Evolutionary conservation across 2,329 filamentous ascomycete genomes (phyloP).

Genomic region (Aspergillus versicolor): DNA sequence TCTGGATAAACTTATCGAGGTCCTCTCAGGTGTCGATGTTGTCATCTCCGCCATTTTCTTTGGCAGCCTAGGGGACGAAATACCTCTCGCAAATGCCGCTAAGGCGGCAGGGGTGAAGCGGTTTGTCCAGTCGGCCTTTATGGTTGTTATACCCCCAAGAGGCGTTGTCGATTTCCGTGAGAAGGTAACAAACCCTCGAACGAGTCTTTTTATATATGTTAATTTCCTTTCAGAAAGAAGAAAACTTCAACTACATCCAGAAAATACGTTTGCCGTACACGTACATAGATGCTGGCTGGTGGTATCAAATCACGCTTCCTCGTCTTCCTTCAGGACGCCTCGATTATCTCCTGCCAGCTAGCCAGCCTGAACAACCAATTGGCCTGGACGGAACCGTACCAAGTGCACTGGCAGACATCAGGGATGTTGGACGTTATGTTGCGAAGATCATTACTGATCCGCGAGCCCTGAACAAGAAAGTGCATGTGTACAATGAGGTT

Average conservation of each 20-base stretch:
- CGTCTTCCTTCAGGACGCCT: constrained; percentile 26
- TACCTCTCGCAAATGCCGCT: no score
- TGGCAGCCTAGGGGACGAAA: no score
- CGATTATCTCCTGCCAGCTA: constrained; percentile 31
- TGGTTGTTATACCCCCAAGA: no score
- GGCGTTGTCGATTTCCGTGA: no score
- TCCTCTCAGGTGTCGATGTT: no score
- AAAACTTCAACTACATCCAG: constrained; percentile 44
- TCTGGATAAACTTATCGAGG: no score
- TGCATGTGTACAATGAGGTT: constrained; percentile 41
- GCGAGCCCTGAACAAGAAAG: constrained; percentile 49
- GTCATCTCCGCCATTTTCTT: no score
- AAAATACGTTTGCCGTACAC: constrained; percentile 48
- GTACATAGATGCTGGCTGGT: constrained; percentile 53
- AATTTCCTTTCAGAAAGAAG: constrained; percentile 40
- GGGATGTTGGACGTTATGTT: constrained; percentile 50
- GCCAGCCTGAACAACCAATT: background rate
- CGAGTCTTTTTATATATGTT: no score
- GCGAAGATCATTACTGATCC: constrained; percentile 50
- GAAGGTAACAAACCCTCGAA: no score
- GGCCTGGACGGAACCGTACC: constrained; percentile 10
- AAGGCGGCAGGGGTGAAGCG: no score
- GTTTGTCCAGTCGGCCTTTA: no score
- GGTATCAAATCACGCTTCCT: constrained; percentile 47
- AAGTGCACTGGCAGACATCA: constrained; percentile 42